Evolutionary conservation across 345 rosid genomes (phyloP).

Genomic region (Eucalyptus albens): DNA sequence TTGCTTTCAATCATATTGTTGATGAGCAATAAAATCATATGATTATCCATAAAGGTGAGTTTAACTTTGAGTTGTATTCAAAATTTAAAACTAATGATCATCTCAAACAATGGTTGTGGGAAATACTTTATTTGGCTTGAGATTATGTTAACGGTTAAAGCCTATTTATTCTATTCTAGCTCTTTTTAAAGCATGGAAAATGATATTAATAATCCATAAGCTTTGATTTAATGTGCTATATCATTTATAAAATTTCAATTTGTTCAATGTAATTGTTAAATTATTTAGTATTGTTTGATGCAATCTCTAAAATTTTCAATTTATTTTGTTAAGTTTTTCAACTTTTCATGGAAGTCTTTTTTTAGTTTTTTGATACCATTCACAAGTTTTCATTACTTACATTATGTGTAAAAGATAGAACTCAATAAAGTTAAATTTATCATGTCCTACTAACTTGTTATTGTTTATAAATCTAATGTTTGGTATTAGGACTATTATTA

Average conservation of each 20-base stretch:
- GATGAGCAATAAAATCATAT: neutral
- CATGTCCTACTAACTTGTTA: neutral
- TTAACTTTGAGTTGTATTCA: neutral
- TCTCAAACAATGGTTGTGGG: neutral
- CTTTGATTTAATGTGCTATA: too few relatives aligned
- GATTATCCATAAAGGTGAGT: neutral
- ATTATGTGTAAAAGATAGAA: neutral
- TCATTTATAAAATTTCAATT: too few relatives aligned
- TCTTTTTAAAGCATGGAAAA: neutral
- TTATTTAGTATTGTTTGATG: too few relatives aligned
- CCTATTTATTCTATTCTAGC: neutral
- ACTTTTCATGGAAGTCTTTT: too few relatives aligned
- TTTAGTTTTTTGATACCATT: too few relatives aligned
- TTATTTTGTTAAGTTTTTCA: too few relatives aligned
- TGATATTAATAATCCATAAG: too few relatives aligned
- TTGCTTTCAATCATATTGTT: neutral
- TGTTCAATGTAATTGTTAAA: too few relatives aligned
- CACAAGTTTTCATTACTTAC: neutral
- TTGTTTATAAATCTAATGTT: neutral
- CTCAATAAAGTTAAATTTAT: neutral
- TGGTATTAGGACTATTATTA: neutral
- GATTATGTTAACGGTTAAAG: neutral
- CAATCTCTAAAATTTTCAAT: too few relatives aligned
- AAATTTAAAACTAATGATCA: neutral
- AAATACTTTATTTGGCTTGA: neutral